These are phyloP conservation scores for Gloeostereum incarnatum DNA, from an alignment of 768 basidiomycete species.

Conservation along the genomic window DNA sequence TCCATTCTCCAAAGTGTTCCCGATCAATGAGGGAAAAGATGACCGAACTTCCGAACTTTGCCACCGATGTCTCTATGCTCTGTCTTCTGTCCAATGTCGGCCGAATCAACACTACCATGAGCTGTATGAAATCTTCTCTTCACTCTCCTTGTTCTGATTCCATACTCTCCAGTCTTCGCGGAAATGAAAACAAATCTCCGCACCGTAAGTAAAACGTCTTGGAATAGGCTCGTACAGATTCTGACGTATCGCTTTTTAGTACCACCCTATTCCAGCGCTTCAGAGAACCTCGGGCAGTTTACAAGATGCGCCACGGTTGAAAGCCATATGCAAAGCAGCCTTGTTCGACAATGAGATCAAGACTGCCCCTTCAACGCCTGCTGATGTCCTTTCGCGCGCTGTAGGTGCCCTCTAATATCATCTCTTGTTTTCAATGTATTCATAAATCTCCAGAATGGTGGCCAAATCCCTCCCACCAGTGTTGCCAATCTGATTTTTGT, in stretches of 20 bases:
- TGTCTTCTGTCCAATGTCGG: slow-evolving; percentile 72
- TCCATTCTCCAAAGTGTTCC: slow-evolving; percentile 57
- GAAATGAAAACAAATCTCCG: slow-evolving; percentile 54
- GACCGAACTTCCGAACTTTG: slow-evolving; percentile 45
- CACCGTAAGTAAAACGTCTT: too few species aligned
- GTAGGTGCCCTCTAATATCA: slow-evolving; percentile 25
- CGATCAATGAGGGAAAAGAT: slow-evolving; percentile 68
- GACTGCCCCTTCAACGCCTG: slow-evolving; percentile 39
- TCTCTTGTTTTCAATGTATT: slow-evolving; percentile 6
- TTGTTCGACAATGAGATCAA: slow-evolving; percentile 36
- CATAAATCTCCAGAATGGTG: slow-evolving; percentile 25
- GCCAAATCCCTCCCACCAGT: slow-evolving; percentile 55
- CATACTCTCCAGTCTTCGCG: slow-evolving; percentile 46
- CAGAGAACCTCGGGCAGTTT: slow-evolving; percentile 63
- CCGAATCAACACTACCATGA: slow-evolving; percentile 74
- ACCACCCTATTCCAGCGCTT: slow-evolving; percentile 68
- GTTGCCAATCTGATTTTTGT: slow-evolving; percentile 65
- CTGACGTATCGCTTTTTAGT: too few species aligned
- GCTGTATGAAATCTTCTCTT: slow-evolving; percentile 41
- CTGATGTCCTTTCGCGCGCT: slow-evolving; percentile 43
- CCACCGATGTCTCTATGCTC: slow-evolving; percentile 67
- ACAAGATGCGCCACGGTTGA: slow-evolving; percentile 74
- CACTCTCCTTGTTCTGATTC: neutral
- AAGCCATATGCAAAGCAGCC: slow-evolving; percentile 61
- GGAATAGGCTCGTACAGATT: too few species aligned